Evolutionary conservation across 768 basidiomycete species (phyloP), one percentile per base, ranked within the genome.

Genomic region (Mycena rosella): DNA sequence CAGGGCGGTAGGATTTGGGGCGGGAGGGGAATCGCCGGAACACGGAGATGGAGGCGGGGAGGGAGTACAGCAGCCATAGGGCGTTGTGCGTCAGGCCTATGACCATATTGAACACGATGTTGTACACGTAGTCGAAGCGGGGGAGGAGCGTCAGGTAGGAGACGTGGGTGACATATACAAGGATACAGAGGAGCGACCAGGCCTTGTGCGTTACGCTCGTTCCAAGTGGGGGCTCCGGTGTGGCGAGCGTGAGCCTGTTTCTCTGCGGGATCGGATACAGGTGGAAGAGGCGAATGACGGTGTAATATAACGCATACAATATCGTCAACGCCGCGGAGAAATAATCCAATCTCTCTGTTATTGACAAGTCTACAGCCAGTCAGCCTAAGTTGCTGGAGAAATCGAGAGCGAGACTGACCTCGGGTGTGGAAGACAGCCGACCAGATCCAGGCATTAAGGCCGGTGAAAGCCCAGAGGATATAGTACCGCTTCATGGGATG

Each of bases 391-490:
- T 62, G 49, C 48, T 51, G 57, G 15, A 29, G 60, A 14, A 54
- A 52, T 54, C 26, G 65, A n/a, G 26, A 27, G 42, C 20, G 22
- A 40, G 58, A 75, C 89, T 72, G 70, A 94, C 96, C 96, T 87
- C 98, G 85, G 0, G 92, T 94, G 76, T 99, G 98, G 74, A 99
- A 99, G 3, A 98, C 85, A 1, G 90, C 79, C 2, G 93, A 95
- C 95, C 95, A 96, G 32, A 93, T 73, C 97, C 97, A 99, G 2
- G 96, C 91, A 72, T 97, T 96, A 69, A 96, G 82, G 74, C 92
- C 94, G 42, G 89, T 80, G 65, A 86, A 78, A 0, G 91, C 88
- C 86, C 91, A 95, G 0, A 77, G 67, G 44, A 89, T 67, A 77
- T 94, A 95, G 71, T 89, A 93, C 0, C 69, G 61, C 73, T 85